Evolutionary conservation across 768 basidiomycete genomes (phyloP), one percentile per base, ranked within the genome.

Genomic region (Auricularia sp.): DNA sequence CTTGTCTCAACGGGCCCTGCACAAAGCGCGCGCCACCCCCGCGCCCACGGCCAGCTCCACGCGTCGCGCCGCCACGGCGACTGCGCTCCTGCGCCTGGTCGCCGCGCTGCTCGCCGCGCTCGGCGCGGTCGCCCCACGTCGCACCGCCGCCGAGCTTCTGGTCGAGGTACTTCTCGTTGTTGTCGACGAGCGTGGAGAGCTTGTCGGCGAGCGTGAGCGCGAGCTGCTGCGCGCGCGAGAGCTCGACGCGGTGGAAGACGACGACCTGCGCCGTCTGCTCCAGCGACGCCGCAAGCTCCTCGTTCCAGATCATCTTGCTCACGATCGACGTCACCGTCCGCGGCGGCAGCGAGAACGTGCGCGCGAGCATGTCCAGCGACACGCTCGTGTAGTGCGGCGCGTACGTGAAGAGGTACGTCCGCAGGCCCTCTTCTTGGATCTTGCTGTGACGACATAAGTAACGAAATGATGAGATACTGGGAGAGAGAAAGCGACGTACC

Each of bases 271-370:
- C 87, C 18, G 91, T 87, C 72, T 91, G 93, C 74, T 98, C 97
- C 63, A 98, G 80, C 16, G 94, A 95, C 2, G 96, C 97, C 1
- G 89, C 81, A 11, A 99, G 80, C 72, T 98, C 94, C 71, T 98
- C 97, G 71, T 83, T 93, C 93, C 95, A 98, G 70, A 98, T 97
- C 97, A 99, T 98, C 76, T 94, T 92, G 34, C 92, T 95, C 47
- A 98, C 90, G 68, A 97, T 86, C 12, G 93, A 93, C 7, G 88
- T 93, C 3, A 98, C 92, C 3, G 87, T 78, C 18, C 88, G 84
- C 61, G 87, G 75, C 3, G 95, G 83, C 36, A 98, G 80, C 8
- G 87, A 87, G 78, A 98, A 98, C 1, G 93, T 95, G 59, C 84
- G 82, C 10, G 95, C 87, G 39, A 99, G 85, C 62, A 95, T 83